Conservation (phyloP, 1,284 basidiomycete species). For the Trametes polyzona region DNA sequence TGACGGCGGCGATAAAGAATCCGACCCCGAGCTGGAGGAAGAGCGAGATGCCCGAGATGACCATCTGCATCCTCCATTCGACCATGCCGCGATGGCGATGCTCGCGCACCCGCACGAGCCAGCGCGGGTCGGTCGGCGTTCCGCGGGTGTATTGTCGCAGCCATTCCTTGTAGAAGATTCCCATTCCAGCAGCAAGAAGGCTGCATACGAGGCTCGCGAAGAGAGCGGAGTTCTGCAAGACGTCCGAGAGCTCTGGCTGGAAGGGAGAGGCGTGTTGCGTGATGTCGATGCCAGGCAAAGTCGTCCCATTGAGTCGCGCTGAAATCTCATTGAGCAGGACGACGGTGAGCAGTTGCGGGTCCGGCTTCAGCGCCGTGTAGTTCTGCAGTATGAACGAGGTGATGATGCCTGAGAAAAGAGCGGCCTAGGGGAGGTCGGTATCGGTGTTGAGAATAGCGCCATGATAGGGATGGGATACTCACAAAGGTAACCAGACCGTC, state of each 20-base stretch:
- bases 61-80: slow-evolving; percentile 3
- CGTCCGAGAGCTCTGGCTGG: not conserved
- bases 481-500: no score
- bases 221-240: slow-evolving; percentile 9
- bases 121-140: not conserved
- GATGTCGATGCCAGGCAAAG: no score
- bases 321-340: not conserved
- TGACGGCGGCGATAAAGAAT: slow-evolving; percentile 10
- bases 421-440: not conserved
- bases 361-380: not conserved
- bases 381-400: not conserved
- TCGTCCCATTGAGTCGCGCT: not conserved
- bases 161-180: slow-evolving; percentile 16
- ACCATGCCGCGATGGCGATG: slow-evolving; percentile 4
- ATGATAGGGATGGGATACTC: no score
- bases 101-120: slow-evolving; percentile 2
- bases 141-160: slow-evolving; percentile 9
- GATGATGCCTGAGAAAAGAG: not conserved
- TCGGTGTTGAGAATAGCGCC: no score
- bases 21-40: slow-evolving; percentile 17
- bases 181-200: slow-evolving; percentile 11
- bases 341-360: not conserved
- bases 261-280: not conserved
- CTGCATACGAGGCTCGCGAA: slow-evolving; percentile 12
- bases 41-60: slow-evolving; percentile 12